Conservation (phyloP, 2,329 filamentous ascomycete genomes). For the Botrytis byssoidea region DNA sequence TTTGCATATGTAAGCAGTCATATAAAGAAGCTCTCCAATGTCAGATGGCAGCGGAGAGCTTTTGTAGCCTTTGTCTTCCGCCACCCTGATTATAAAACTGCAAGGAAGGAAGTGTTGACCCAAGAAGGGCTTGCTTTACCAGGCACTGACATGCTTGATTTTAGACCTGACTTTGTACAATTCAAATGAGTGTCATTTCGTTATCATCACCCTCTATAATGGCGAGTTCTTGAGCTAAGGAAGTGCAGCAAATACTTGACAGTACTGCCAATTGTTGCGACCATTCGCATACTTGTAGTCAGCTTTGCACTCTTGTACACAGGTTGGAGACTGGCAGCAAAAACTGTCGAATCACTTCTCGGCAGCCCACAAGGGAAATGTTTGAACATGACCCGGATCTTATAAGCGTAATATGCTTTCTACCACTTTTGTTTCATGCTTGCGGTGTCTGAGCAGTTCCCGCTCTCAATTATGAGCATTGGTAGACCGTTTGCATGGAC, state of each 20-base stretch:
- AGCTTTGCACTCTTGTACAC: too few species aligned
- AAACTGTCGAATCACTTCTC: not conserved
- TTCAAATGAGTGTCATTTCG: not conserved
- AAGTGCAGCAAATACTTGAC: not conserved
- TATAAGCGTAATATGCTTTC: not conserved
- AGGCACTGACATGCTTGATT: constrained; percentile 10
- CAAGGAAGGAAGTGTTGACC: constrained; percentile 22
- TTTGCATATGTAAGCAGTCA: not conserved
- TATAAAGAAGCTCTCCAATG: not conserved
- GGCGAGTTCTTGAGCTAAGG: not conserved
- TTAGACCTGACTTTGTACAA: not conserved
- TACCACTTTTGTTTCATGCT: not conserved
- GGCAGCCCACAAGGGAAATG: not conserved
- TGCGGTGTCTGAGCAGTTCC: not conserved
- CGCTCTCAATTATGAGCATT: not conserved
- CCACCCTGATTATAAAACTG: constrained; percentile 15
- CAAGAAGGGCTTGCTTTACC: constrained; percentile 39
- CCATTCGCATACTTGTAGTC: too few species aligned
- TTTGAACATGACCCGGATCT: not conserved
- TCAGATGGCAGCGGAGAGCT: not conserved
- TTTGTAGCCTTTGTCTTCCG: not conserved
- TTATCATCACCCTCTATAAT: not conserved
- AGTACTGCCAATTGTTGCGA: not conserved
- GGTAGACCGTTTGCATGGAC: not conserved
- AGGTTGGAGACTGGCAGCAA: too few species aligned